Conservation (phyloP, 2,329 filamentous ascomycete genomes). For the Beauveria asiatica region DNA sequence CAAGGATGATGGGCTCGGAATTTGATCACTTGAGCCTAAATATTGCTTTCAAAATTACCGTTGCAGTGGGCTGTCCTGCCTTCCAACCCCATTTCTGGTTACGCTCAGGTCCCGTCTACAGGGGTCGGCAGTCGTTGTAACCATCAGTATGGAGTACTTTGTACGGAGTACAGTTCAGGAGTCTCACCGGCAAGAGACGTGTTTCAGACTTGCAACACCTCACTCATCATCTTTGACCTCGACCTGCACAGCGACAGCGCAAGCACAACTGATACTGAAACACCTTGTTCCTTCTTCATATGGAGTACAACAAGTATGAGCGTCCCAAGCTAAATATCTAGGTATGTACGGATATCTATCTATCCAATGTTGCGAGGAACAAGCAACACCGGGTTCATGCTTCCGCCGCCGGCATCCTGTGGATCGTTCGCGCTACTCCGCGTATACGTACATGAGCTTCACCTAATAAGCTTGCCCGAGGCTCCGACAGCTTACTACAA, state of each 20-base stretch:
- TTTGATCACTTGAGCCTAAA: neutral
- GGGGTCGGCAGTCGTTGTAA: neutral
- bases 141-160: neutral
- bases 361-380: neutral
- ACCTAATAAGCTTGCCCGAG: neutral
- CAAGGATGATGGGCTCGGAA: neutral
- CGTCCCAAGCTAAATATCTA: too few relatives aligned
- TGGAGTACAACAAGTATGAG: too few relatives aligned
- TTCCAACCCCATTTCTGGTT: neutral
- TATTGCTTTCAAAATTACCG: neutral
- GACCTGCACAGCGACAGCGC: neutral
- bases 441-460: neutral
- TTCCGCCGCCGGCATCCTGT: neutral
- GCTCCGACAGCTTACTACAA: neutral
- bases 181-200: neutral
- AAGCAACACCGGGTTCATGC: neutral
- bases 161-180: neutral
- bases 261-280: constrained; percentile 5
- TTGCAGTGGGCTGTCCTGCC: neutral
- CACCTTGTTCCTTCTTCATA: neutral
- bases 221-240: neutral
- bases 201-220: constrained; percentile 4
- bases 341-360: too few relatives aligned
- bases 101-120: constrained; percentile 3
- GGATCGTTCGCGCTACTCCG: neutral